phyloP scores from a whole-genome alignment of 176 grass and related monocot species.

The Tillandsia fasciculata region DNA sequence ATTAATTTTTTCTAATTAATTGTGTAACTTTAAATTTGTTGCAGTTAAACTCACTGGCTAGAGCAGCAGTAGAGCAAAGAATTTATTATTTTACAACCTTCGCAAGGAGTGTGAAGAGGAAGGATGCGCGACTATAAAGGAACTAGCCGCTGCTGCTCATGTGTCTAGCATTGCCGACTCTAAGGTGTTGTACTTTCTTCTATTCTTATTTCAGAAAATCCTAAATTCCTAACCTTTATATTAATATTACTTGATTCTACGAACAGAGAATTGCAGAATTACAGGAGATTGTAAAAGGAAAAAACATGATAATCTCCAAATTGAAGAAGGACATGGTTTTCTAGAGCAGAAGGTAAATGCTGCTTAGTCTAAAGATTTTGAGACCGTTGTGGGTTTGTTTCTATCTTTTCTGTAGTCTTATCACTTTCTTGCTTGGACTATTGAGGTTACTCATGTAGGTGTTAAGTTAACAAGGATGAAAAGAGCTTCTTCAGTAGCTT shows the following conservation, averaged over 20 bases:
- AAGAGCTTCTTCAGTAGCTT: slow-evolving; percentile 36
- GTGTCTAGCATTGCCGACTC: slow-evolving; percentile 38
- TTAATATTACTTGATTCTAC: slow-evolving; percentile 1
- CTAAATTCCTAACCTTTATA: neutral
- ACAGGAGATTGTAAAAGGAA: slow-evolving; percentile 64
- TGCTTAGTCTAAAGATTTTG: neutral
- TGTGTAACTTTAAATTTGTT: slow-evolving; percentile 17
- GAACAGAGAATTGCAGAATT: slow-evolving; percentile 70
- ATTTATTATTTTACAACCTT: slow-evolving; percentile 79
- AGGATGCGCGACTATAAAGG: slow-evolving; percentile 62
- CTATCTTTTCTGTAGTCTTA: neutral
- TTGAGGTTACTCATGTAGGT: slow-evolving; percentile 34
- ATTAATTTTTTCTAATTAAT: neutral
- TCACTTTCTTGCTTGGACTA: neutral
- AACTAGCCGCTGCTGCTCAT: slow-evolving; percentile 43
- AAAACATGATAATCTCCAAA: slow-evolving; percentile 79
- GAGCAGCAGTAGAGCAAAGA: slow-evolving; percentile 59
- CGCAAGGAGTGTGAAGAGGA: slow-evolving; percentile 84
- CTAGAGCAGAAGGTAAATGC: slow-evolving; percentile 58
- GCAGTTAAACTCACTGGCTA: slow-evolving; percentile 54
- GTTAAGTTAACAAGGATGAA: slow-evolving; percentile 62
- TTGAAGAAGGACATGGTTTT: slow-evolving; percentile 69
- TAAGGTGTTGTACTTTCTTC: slow-evolving; percentile 34
- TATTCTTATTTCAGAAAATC: neutral
- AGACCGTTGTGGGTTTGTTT: neutral